phyloP scores from a whole-genome alignment of 2,329 filamentous ascomycete genomes.

The Xylaria sp. region DNA sequence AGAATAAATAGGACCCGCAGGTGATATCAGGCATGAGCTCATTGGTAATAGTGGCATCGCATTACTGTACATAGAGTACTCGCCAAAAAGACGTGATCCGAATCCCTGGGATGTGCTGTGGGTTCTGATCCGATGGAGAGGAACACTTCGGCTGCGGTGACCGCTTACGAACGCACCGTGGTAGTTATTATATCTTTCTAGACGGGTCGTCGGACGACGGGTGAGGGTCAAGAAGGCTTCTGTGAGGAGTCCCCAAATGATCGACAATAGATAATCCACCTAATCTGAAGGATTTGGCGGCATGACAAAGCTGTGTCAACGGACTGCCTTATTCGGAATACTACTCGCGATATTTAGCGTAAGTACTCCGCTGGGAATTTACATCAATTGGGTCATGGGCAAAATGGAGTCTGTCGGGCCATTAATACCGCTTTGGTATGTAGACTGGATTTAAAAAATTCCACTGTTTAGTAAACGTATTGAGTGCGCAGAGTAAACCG shows the following conservation, averaged over 20 bases:
- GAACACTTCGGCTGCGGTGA: slow-evolving; percentile 19
- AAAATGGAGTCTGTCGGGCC: slow-evolving; percentile 18
- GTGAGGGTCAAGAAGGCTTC: slow-evolving; percentile 2
- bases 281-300: slow-evolving; percentile 27
- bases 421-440: slow-evolving; percentile 23
- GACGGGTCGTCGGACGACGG: slow-evolving; percentile 3
- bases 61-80: neutral
- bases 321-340: slow-evolving; percentile 34
- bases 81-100: neutral
- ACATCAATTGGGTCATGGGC: slow-evolving; percentile 6
- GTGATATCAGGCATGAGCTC: slow-evolving; percentile 1
- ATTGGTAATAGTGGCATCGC: slow-evolving; percentile 4
- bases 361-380: neutral
- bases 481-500: neutral
- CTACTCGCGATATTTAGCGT: neutral
- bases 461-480: slow-evolving; percentile 22
- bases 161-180: slow-evolving; percentile 28
- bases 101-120: slow-evolving; percentile 1
- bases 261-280: slow-evolving; percentile 29
- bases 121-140: slow-evolving; percentile 20
- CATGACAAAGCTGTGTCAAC: slow-evolving; percentile 6
- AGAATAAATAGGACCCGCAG: neutral
- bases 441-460: slow-evolving; percentile 1
- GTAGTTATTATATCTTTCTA: neutral
- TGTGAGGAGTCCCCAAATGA: slow-evolving; percentile 13